These are phyloP conservation scores for Leccinum longicurvipes DNA, from an alignment of 768 basidiomycete genomes.

Conservation along the genomic window DNA sequence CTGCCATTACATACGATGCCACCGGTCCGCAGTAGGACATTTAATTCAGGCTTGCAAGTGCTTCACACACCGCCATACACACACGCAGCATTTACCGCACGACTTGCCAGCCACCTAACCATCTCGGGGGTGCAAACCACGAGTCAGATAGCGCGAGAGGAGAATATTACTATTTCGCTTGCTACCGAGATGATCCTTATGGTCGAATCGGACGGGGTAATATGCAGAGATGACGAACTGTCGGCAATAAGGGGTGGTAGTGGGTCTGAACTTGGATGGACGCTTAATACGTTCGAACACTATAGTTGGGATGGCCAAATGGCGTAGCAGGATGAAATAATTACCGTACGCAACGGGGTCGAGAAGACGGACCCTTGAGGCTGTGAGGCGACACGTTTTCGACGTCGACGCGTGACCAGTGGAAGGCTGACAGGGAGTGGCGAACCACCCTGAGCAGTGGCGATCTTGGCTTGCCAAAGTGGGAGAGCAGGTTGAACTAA, in stretches of 20 bases:
- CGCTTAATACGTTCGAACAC: slow-evolving; percentile 59
- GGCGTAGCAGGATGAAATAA: slow-evolving; percentile 9
- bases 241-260: slow-evolving; percentile 37
- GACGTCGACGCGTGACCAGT: slow-evolving; percentile 22
- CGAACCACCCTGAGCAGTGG: slow-evolving; percentile 16
- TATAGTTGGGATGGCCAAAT: slow-evolving; percentile 74
- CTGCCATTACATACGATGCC: slow-evolving; percentile 65
- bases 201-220: slow-evolving; percentile 64
- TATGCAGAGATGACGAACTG: slow-evolving; percentile 71
- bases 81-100: slow-evolving; percentile 60
- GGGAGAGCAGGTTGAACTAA: neutral
- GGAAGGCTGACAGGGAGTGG: neutral
- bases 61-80: slow-evolving; percentile 82
- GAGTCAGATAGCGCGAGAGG: slow-evolving; percentile 67
- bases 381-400: slow-evolving; percentile 26
- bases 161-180: slow-evolving; percentile 70
- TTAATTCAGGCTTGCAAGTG: slow-evolving; percentile 73
- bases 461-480: slow-evolving; percentile 12
- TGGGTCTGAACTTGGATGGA: slow-evolving; percentile 69
- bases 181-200: slow-evolving; percentile 74
- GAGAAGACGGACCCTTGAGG: slow-evolving; percentile 11
- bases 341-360: slow-evolving; percentile 6
- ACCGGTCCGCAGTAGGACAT: slow-evolving; percentile 61
- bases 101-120: slow-evolving; percentile 55
- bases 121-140: slow-evolving; percentile 54